Conservation (phyloP, 192 early-diverging fungal species). For the Umbelopsis sp. region DNA sequence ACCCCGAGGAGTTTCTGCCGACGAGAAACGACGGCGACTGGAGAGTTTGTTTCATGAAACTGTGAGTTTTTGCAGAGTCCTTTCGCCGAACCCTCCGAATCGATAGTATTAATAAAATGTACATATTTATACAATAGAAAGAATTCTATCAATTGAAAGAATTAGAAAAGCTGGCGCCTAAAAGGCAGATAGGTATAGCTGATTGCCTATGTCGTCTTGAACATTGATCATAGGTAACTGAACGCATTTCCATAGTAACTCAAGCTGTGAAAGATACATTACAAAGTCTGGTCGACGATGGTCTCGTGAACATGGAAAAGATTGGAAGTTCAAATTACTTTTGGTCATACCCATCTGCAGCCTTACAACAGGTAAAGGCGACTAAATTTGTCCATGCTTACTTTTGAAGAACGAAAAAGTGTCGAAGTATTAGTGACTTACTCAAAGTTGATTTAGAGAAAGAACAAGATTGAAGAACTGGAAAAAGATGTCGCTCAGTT, state of each 20-base stretch:
- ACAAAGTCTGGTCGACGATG: conserved; percentile 82
- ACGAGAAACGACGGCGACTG: conserved; percentile 55
- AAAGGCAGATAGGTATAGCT: conserved; percentile 76
- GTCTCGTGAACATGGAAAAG: conserved; percentile 77
- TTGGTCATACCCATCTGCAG: conserved; percentile 87
- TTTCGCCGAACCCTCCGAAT: too few relatives aligned
- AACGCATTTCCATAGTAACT: conserved; percentile 46
- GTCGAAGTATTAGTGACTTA: too few relatives aligned
- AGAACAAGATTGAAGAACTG: conserved; percentile 53
- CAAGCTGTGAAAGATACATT: conserved; percentile 86
- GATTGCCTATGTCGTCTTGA: conserved; percentile 7
- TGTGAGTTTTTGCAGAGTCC: conserved; percentile 31
- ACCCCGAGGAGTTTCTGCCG: conserved; percentile 50
- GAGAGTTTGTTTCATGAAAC: conserved; percentile 54
- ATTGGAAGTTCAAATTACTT: conserved; percentile 90
- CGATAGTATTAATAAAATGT: neutral
- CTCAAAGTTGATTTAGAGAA: neutral
- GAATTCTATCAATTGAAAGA: conserved; percentile 84
- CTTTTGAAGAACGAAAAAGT: too few relatives aligned
- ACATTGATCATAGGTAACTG: neutral
- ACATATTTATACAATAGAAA: conserved; percentile 42
- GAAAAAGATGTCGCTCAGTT: conserved; percentile 52
- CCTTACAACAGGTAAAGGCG: conserved; percentile 49
- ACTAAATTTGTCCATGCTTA: too few relatives aligned
- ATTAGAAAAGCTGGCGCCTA: conserved; percentile 80